These are phyloP conservation scores for Mucor sp. DNA, from an alignment of 371 early-diverging fungal genomes.

Conservation along the genomic window DNA sequence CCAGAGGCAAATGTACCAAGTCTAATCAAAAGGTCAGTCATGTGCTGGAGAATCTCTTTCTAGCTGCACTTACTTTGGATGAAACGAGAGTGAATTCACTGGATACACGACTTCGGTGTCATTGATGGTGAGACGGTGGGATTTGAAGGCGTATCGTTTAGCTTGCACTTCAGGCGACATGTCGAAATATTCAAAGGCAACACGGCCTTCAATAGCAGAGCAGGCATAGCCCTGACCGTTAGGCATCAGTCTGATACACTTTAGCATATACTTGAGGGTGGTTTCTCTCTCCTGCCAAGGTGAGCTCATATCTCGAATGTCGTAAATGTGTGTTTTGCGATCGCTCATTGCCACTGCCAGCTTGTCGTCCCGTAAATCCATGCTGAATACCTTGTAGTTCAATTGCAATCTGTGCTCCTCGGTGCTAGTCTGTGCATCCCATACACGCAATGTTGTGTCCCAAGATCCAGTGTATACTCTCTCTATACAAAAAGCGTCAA, in stretches of 20 bases:
- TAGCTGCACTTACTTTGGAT: slow-evolving; percentile 72
- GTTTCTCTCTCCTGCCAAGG: slow-evolving; percentile 78
- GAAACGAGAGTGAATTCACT: slow-evolving; percentile 92
- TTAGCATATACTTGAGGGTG: slow-evolving; percentile 82
- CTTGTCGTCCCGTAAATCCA: slow-evolving; percentile 71
- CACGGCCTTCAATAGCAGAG: slow-evolving; percentile 92
- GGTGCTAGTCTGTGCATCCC: slow-evolving; percentile 70
- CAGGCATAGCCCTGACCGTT: slow-evolving; percentile 84
- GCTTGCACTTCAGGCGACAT: slow-evolving; percentile 63
- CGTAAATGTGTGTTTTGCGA: slow-evolving; percentile 80
- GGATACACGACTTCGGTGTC: slow-evolving; percentile 90
- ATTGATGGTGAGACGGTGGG: slow-evolving; percentile 80
- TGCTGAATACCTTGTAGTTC: slow-evolving; percentile 72
- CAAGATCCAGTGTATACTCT: slow-evolving; percentile 83
- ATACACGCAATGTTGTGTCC: slow-evolving; percentile 84
- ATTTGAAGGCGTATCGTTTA: slow-evolving; percentile 94
- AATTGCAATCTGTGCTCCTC: slow-evolving; percentile 55
- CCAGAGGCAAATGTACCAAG: slow-evolving; percentile 95
- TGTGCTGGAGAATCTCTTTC: not conserved
- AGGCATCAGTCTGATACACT: slow-evolving; percentile 81
- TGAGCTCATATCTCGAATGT: slow-evolving; percentile 76
- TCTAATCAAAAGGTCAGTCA: slow-evolving; percentile 27
- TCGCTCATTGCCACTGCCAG: slow-evolving; percentile 86
- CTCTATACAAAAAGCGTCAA: slow-evolving; percentile 38
- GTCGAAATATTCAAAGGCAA: slow-evolving; percentile 93